A percentile compares a stretch with the other conserved stretches of the same genome.
phyloP scores from a whole-genome alignment of 2,329 filamentous ascomycete genomes.

The Podosphaera xanthii region DNA sequence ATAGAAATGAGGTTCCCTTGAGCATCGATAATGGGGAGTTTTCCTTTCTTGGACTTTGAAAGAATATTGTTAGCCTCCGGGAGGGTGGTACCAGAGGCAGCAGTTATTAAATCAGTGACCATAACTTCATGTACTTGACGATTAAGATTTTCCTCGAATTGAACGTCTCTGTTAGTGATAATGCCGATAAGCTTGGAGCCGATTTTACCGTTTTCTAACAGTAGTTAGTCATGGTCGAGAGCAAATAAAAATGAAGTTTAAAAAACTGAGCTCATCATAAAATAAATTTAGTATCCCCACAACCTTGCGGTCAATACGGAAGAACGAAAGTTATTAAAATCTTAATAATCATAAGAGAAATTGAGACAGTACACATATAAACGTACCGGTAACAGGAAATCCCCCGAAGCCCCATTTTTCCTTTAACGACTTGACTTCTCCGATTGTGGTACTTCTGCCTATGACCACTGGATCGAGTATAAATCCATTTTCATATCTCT shows the following conservation, averaged over 20 bases:
- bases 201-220: constrained; percentile 66
- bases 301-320: constrained; percentile 78
- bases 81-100: constrained; percentile 59
- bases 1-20: constrained; percentile 72
- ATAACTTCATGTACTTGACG: constrained; percentile 72
- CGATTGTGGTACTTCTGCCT: constrained; percentile 65
- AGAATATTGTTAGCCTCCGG: constrained; percentile 82
- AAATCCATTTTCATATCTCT: constrained; percentile 98
- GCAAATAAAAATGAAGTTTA: neutral
- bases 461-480: constrained; percentile 92
- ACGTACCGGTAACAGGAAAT: constrained; percentile 94
- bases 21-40: constrained; percentile 76
- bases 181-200: constrained; percentile 94
- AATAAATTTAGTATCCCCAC: constrained; percentile 46
- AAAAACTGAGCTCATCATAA: constrained; percentile 9
- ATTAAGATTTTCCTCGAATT: constrained; percentile 63
- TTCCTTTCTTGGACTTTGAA: constrained; percentile 92
- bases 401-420: constrained; percentile 97
- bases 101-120: constrained; percentile 86
- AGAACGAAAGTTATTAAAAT: constrained; percentile 99
- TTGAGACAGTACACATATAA: constrained; percentile 3
- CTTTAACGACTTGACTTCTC: constrained; percentile 77
- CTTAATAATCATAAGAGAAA: constrained; percentile 51
- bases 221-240: neutral
- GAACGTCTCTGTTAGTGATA: constrained; percentile 91